Evolutionary conservation across 805 yeast genomes (phyloP), one percentile per base, ranked within the genome.

Genomic region (Metschnikowia cerradonensis): DNA sequence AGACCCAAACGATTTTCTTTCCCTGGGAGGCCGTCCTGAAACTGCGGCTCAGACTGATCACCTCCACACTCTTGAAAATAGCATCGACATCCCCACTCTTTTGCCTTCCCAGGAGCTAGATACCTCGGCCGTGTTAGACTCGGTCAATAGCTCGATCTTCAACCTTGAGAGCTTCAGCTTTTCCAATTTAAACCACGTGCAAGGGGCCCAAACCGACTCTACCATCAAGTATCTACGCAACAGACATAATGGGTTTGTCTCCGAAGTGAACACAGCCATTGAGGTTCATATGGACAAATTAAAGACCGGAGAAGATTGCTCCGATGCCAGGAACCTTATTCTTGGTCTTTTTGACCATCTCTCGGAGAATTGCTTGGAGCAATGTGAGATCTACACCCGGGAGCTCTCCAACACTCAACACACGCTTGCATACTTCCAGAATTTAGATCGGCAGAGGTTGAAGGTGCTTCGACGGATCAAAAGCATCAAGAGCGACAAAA

Each of bases 381-480:
- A 78, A 57, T 65, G 67, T 48, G 84, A 80, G 58, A 62, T 78
- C 1, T 80, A 79, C 60, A 51, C 61, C 3, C 61, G 68, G 2
- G 80, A 78, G 37, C 59, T 67, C 5, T 50, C 56, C 3, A 58
- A 58, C n/a, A 65, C 72, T 22, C 57, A 59, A 26, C 38, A 51
- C 1, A 55, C 74, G 10, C 55, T 66, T 19, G 41, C 55, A 6
- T 62, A 60, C 31, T 73, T 80, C 48, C 58, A 61, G 32, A 55
- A 56, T 10, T 76, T 81, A 80, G 80, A 78, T 43, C 52, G 45
- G 3, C 69, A 67, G 47, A 67, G 79, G 33, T 50, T 50, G 6
- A 63, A 60, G 36, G 52, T 79, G 6, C 54, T 73, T 13, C 51
- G 55, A 3, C 71, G 66, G 51, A 71, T 80, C 14, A 59, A 65